Conservation (phyloP, 257 asterid species). For the Ballota nigra region DNA sequence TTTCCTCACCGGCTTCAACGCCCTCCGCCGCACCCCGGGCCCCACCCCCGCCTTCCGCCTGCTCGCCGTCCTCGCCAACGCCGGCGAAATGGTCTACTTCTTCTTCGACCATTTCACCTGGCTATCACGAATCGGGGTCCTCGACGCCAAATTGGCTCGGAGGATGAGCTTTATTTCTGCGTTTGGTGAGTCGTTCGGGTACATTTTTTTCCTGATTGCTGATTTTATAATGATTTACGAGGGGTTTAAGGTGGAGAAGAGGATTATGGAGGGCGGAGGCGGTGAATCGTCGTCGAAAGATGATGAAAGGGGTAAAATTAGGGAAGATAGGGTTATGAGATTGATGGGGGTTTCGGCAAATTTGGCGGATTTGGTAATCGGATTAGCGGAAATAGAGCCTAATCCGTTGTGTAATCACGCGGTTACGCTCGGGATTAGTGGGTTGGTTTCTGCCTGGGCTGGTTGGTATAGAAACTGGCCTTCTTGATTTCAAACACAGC, state of each 20-base stretch:
- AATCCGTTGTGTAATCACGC: slow-evolving; percentile 86
- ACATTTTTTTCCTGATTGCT: slow-evolving; percentile 57
- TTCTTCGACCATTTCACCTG: slow-evolving; percentile 90
- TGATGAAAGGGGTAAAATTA: slow-evolving; percentile 35
- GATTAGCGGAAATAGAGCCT: slow-evolving; percentile 83
- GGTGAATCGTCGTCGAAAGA: slow-evolving; percentile 24
- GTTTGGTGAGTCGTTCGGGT: slow-evolving; percentile 87
- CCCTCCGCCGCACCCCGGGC: slow-evolving; percentile 65
- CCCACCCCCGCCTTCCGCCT: slow-evolving; percentile 42
- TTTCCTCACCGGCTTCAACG: slow-evolving; percentile 86
- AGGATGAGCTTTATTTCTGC: slow-evolving; percentile 86
- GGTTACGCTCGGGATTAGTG: slow-evolving; percentile 82
- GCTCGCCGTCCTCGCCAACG: slow-evolving; percentile 69
- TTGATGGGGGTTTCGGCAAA: slow-evolving; percentile 89
- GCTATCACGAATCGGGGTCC: slow-evolving; percentile 73
- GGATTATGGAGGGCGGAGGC: slow-evolving; percentile 21
- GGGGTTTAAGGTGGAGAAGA: slow-evolving; percentile 58
- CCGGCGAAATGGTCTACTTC: slow-evolving; percentile 95
- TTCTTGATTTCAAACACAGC: slow-evolving; percentile 23
- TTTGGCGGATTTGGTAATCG: slow-evolving; percentile 79
- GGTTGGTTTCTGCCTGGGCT: slow-evolving; percentile 97
- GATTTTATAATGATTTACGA: slow-evolving; percentile 58
- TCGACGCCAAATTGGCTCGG: slow-evolving; percentile 53
- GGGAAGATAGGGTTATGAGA: slow-evolving; percentile 80
- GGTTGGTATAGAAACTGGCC: slow-evolving; percentile 99